Percentiles rank a stretch among this genome's conserved stretches.
Conservation (phyloP, 441 rosid genomes). For the Breynia disticha region DNA sequence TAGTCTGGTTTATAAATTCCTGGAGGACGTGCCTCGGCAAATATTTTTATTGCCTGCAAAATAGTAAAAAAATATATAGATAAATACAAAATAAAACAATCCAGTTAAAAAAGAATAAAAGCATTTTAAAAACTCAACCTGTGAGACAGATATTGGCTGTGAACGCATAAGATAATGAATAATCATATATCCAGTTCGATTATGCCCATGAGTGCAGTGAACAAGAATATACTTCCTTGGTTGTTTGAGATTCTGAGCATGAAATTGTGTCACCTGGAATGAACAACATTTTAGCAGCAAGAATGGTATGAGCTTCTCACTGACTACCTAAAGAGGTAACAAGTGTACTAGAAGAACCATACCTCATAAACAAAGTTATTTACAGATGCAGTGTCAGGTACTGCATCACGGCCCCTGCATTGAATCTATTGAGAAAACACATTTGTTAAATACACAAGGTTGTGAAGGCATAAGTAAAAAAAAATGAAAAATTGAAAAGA, state of each 20-base stretch:
- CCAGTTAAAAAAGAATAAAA: slow-evolving; percentile 2
- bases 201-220: slow-evolving; percentile 99
- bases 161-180: slow-evolving; percentile 93
- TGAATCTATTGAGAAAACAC: slow-evolving; percentile 55
- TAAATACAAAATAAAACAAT: slow-evolving; percentile 9
- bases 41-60: slow-evolving; percentile 68
- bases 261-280: slow-evolving; percentile 67
- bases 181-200: slow-evolving; percentile 97
- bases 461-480: too few relatives aligned
- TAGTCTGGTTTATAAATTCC: slow-evolving; percentile 96
- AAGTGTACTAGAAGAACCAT: slow-evolving; percentile 16
- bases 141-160: slow-evolving; percentile 62
- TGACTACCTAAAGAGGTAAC: background rate
- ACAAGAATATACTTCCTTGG: slow-evolving; percentile 80
- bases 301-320: too few relatives aligned
- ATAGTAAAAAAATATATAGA: slow-evolving; percentile 9
- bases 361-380: slow-evolving; percentile 90
- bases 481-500: slow-evolving; percentile 3
- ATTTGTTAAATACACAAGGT: too few relatives aligned
- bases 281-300: too few relatives aligned
- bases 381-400: slow-evolving; percentile 80
- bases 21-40: slow-evolving; percentile 92
- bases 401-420: slow-evolving; percentile 91
- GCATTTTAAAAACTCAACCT: slow-evolving; percentile 34
- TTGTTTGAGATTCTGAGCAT: slow-evolving; percentile 49